These are phyloP conservation scores for Aspergillus fumigatus DNA, from an alignment of 2,329 filamentous ascomycete genomes.

Conservation along the genomic window DNA sequence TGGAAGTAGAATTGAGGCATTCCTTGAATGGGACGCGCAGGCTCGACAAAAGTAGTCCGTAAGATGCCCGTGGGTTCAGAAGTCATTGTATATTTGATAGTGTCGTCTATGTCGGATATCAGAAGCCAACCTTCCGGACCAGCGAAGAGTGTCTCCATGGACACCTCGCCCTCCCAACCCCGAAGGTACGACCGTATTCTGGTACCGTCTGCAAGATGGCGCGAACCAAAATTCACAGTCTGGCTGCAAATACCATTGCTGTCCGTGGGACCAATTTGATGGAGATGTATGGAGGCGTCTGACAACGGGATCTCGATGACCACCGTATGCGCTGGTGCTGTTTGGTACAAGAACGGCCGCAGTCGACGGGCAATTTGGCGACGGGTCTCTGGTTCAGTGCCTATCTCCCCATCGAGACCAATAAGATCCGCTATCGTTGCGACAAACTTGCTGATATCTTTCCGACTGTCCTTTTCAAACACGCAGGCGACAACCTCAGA, in stretches of 20 bases:
- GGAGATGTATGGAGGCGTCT: conserved; percentile 31
- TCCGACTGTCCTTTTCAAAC: conserved; percentile 68
- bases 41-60: conserved; percentile 74
- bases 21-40: conserved; percentile 64
- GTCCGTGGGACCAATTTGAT: conserved; percentile 65
- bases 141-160: conserved; percentile 70
- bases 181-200: conserved; percentile 37
- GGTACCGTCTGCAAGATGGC: conserved; percentile 45
- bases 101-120: conserved; percentile 90
- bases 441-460: conserved; percentile 63
- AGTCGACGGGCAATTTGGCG: conserved; percentile 56
- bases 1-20: conserved; percentile 81
- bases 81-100: conserved; percentile 87
- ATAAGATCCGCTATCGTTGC: conserved; percentile 65
- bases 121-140: conserved; percentile 76
- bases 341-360: conserved; percentile 69
- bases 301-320: conserved; percentile 59
- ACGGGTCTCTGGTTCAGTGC: conserved; percentile 49
- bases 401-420: conserved; percentile 57
- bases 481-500: conserved; percentile 80
- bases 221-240: conserved; percentile 49
- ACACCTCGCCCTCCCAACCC: conserved; percentile 36
- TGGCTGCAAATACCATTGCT: conserved; percentile 69
- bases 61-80: conserved; percentile 76
- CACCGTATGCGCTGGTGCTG: conserved; percentile 66